phyloP scores from a whole-genome alignment of 108 stramenopile species.

The Nannochloropsis salina region DNA sequence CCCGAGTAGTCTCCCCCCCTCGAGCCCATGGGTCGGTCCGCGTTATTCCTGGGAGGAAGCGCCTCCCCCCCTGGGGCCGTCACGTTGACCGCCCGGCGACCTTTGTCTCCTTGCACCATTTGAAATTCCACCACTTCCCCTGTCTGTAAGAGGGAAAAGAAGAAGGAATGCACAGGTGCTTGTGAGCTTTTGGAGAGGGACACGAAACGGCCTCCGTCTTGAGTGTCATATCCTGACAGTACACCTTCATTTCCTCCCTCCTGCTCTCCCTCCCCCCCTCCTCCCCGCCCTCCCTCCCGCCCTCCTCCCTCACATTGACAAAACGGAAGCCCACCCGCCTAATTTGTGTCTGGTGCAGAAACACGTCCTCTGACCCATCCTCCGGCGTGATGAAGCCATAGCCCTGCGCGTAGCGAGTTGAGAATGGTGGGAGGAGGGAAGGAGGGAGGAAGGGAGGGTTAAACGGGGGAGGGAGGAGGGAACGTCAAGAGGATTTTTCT shows the following conservation, averaged over 20 bases:
- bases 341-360: neutral
- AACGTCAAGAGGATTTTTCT: neutral
- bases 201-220: neutral
- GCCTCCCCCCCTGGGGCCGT: neutral
- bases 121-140: neutral
- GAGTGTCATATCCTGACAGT: neutral
- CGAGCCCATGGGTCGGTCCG: neutral
- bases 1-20: neutral
- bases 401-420: neutral
- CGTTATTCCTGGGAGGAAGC: neutral
- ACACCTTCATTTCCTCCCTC: neutral
- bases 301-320: neutral
- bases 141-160: neutral
- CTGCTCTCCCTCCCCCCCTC: neutral
- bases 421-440: neutral
- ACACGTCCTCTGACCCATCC: neutral
- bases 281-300: neutral
- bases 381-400: neutral
- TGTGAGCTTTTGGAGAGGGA: neutral
- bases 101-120: neutral
- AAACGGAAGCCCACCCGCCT: slow-evolving; percentile 5
- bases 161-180: neutral
- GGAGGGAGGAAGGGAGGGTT: neutral
- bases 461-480: neutral
- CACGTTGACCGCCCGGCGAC: neutral